Conservation (phyloP, 2,329 filamentous ascomycete species). For the Aphanocladium album region DNA sequence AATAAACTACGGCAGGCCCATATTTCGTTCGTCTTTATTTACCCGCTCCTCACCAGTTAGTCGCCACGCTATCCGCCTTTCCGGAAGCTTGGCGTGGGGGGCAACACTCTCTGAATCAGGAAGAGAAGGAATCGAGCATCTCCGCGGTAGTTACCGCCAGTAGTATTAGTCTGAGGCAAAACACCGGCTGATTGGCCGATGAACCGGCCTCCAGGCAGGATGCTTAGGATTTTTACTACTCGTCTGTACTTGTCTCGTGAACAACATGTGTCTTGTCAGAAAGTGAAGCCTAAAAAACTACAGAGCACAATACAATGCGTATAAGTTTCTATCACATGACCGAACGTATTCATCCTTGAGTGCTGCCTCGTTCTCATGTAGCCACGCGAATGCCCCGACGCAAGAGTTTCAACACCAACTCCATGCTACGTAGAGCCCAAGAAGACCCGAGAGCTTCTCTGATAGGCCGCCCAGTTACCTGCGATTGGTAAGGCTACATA, state of each 20-base stretch:
- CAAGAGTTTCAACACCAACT: neutral
- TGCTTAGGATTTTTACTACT: too few species aligned
- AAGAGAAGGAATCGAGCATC: neutral
- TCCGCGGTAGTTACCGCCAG: neutral
- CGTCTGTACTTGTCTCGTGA: neutral
- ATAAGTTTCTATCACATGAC: neutral
- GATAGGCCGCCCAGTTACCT: neutral
- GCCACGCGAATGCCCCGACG: neutral
- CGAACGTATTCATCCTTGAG: neutral
- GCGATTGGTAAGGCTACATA: neutral
- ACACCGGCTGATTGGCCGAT: neutral
- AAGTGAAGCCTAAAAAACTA: neutral
- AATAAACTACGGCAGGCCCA: neutral
- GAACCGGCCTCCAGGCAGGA: neutral
- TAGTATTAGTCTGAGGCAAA: neutral
- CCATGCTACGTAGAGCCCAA: neutral
- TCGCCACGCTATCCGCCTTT: neutral
- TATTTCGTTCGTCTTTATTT: neutral
- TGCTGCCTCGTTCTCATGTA: neutral
- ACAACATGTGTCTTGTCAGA: neutral
- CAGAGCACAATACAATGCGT: neutral
- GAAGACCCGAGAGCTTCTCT: neutral
- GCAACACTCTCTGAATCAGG: neutral
- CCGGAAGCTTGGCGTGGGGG: neutral
- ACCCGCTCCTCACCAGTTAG: neutral